Base-by-base conservation (phyloP, 345 rosid genomes). In the Boechera divaricarpa region DNA sequence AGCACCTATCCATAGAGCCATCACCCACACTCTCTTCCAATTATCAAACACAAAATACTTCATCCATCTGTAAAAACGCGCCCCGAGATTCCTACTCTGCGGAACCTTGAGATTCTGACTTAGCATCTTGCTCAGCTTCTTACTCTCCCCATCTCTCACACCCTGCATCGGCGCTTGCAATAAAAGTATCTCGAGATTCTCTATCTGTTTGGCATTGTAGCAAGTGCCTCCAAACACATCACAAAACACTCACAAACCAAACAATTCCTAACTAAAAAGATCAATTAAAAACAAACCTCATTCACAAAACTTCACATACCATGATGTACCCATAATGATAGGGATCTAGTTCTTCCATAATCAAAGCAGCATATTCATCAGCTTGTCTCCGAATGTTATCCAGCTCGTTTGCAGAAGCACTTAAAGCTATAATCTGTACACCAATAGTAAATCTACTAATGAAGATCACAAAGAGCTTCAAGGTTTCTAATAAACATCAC, bases 291-390 rank as follows among this genome's bases (percentile, higher is more conserved):
- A 77, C 76, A 60, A 77, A 77, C 72, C 76, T 77, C 73, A 41
- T 71, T 7, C 13, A 65, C 65, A 75, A 65, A 55, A 54, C 72
- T 24, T 72, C 76, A 74, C 67, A 81, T 86, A 91, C 97, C 97
- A 83, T 82, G 80, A 91, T 89, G 86, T 88, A 83, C 49, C 94
- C 97, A 12, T 70, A 82, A 52, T 83, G 69, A 28, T 83, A 92
- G 1, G 94, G 94, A 76, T 91, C 94, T 69, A 91, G 64, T 53
- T 87, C 88, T 78, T 91, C 97, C 97, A 91, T 87, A 73, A 91
- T 91, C 82, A 91, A 79, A 21, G 90, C 86, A 21, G 94, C 90
- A 80, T 91, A 91, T 73, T 91, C 97, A 79, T 86, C 90, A 7
- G 94, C 91, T 78, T 86, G 87, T 54, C 67, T 81, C 78, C 86